Base-by-base conservation (phyloP, 2,329 filamentous ascomycete genomes). In the Nemania sp. region DNA sequence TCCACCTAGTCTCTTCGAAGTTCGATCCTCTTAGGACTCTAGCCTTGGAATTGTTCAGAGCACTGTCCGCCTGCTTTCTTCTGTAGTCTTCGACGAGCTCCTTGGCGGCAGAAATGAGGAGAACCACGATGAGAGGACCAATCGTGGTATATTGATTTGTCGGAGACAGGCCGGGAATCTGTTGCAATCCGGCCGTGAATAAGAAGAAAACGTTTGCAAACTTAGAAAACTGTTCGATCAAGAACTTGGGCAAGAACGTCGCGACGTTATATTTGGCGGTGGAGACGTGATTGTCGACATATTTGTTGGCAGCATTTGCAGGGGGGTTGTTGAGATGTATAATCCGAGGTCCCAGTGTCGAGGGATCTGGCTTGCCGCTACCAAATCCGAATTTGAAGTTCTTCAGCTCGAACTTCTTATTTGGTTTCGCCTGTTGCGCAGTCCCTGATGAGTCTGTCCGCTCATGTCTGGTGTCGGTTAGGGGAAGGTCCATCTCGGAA, bases 181-280 rank as follows among this genome's bases (percentile, higher is more conserved):
- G 94, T 76, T 99, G 94, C 40, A 99, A 77, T 34, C 84, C 86
- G 14, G 94, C 92, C 31, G 94, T 99, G 73, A 99, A 97, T 70
- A 99, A 83, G 88, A 99, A 99, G 79, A 99, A 99, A 68, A 99
- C 75, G 75, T 99, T 99, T 78, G 94, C 94, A 73, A 97, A 96
- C 78, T 97, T 99, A 57, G 92, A 97, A 75, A 99, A 99, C 71
- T 99, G 94, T 73, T 99, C 94, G 72, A 93, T 91, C 52, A 99
- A 79, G 74, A 99, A 99, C 73, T 99, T 99, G 45, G 94, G 94
- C 15, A 97, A 70, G 72, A 99, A 99, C 17, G 91, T 96, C 49
- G 90, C 80, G 68, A 91, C 66, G 72, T 97, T 99, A 82, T 99
- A 99, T 74, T 99, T 99, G 60, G 94, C 89, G 5, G 94, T 99